phyloP scores from a whole-genome alignment of 495 filamentous ascomycete species.

The Podospora anserina region DNA sequence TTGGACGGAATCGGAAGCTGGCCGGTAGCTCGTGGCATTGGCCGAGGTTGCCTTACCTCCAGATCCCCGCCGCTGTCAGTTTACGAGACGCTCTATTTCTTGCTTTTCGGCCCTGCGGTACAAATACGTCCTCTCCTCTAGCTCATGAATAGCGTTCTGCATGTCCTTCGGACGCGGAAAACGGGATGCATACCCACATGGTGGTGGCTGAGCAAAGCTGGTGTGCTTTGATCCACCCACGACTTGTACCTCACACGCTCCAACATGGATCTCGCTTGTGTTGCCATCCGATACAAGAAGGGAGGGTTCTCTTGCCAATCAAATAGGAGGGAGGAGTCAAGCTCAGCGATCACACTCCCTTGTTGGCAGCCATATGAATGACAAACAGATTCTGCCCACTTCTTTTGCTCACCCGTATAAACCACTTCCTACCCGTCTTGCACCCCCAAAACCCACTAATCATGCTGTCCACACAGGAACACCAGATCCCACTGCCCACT shows the following conservation, averaged over 20 bases:
- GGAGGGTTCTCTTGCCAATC: not conserved
- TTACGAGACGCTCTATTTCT: not conserved
- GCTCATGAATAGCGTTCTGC: not conserved
- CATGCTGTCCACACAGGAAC: not conserved
- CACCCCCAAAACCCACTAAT: not conserved
- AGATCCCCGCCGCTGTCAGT: not conserved
- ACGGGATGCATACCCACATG: not conserved
- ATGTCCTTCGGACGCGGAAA: not conserved
- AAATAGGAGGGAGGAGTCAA: slow-evolving; percentile 28
- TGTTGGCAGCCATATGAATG: not conserved
- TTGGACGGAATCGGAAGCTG: not conserved
- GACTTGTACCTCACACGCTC: not conserved
- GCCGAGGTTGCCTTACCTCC: not conserved
- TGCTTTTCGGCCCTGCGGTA: not conserved
- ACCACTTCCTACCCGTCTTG: not conserved
- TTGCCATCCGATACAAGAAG: no score
- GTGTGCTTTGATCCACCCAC: not conserved
- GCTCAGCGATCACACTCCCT: not conserved
- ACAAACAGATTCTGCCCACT: not conserved
- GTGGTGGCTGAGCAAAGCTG: not conserved
- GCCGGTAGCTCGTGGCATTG: not conserved
- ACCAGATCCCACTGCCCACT: not conserved
- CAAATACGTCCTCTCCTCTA: not conserved
- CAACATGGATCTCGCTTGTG: not conserved
- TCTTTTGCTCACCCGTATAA: not conserved